Evolutionary conservation across 495 filamentous ascomycete genomes (phyloP).

Genomic region (Articulospora tetracladia): DNA sequence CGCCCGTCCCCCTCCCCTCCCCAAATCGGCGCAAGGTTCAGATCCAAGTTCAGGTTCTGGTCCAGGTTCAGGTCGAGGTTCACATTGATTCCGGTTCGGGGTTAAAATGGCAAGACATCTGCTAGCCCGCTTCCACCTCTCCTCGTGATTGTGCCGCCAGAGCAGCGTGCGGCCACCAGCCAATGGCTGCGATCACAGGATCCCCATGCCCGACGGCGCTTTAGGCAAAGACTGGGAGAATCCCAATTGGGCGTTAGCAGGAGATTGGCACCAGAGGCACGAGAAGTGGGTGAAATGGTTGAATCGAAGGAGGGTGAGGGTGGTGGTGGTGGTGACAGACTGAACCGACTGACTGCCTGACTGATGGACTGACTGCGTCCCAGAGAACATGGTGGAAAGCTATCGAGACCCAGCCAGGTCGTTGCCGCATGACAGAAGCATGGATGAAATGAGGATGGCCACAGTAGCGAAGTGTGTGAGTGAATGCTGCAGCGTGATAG

Average conservation of each 20-base stretch:
- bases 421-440: neutral
- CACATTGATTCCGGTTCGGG: neutral
- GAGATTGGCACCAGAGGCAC: too few relatives aligned
- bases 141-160: slow-evolving; percentile 21
- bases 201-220: slow-evolving; percentile 12
- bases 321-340: neutral
- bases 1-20: too few relatives aligned
- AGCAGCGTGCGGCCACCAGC: too few relatives aligned
- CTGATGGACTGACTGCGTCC: too few relatives aligned
- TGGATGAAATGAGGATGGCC: neutral
- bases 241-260: neutral
- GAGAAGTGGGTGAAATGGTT: neutral
- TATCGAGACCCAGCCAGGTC: neutral
- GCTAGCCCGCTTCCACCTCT: slow-evolving; percentile 7
- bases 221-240: slow-evolving; percentile 19
- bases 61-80: too few relatives aligned
- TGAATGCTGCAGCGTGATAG: neutral
- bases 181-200: slow-evolving; percentile 19
- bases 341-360: neutral
- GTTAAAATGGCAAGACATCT: slow-evolving; percentile 6
- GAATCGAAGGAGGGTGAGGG: neutral
- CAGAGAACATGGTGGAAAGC: neutral
- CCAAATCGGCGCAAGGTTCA: neutral
- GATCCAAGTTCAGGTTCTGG: too few relatives aligned
- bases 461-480: neutral